phyloP scores from a whole-genome alignment of 805 yeast genomes.

The Zygotorulaspora danielsina region DNA sequence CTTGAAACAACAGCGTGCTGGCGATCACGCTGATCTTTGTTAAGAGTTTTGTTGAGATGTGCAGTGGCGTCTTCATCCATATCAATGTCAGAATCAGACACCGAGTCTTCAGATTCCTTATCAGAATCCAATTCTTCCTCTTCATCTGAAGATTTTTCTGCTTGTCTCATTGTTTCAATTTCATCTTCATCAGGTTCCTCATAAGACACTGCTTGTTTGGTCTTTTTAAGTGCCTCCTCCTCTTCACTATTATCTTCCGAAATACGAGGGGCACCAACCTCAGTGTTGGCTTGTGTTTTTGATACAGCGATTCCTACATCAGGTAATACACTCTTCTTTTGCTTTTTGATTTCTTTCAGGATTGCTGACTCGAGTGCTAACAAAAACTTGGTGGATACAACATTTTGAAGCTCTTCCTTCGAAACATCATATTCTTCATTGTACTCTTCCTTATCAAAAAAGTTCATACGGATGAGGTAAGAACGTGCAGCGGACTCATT shows the following conservation, averaged over 20 bases:
- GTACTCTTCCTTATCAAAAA: constrained; percentile 75
- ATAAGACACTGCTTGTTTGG: constrained; percentile 84
- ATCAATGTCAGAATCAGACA: constrained; percentile 42
- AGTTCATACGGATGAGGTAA: constrained; percentile 67
- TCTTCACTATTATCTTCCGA: constrained; percentile 48
- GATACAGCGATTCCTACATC: constrained; percentile 70
- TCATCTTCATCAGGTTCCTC: constrained; percentile 97
- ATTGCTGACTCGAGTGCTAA: constrained; percentile 66
- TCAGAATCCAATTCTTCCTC: constrained; percentile 48
- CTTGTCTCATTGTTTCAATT: constrained; percentile 80
- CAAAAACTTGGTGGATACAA: constrained; percentile 63
- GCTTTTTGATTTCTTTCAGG: constrained; percentile 76
- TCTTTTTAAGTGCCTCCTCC: constrained; percentile 54
- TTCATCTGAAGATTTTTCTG: constrained; percentile 73
- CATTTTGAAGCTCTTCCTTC: constrained; percentile 69
- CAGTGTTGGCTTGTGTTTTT: constrained; percentile 45
- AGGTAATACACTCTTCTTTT: constrained; percentile 56
- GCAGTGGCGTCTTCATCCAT: constrained; percentile 33
- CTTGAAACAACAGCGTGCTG: constrained; percentile 74
- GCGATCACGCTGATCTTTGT: constrained; percentile 72
- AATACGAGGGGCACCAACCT: constrained; percentile 36
- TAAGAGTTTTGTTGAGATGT: constrained; percentile 36
- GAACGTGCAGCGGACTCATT: constrained; percentile 53
- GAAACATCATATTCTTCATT: constrained; percentile 83
- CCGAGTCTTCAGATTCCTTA: constrained; percentile 42